Conservation (phyloP, 352 stramenopile species). For the Sclerospora graminicola region DNA sequence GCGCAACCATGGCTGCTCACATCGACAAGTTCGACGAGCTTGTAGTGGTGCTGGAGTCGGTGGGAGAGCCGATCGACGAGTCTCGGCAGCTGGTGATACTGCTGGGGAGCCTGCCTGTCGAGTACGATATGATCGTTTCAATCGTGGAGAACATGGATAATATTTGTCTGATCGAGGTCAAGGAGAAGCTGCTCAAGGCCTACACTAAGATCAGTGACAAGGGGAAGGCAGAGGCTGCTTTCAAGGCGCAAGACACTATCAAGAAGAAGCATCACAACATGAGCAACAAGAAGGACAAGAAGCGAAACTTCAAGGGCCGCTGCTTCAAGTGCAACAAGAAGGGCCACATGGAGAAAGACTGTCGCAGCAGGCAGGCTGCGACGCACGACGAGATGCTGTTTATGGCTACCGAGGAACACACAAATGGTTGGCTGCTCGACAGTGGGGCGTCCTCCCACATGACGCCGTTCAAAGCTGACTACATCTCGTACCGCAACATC, state of each 20-base stretch:
- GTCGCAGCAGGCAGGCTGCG: neutral
- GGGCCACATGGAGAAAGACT: neutral
- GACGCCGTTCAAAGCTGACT: no score
- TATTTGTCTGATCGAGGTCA: constrained; percentile 8
- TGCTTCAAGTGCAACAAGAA: neutral
- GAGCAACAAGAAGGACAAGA: neutral
- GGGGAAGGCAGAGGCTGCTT: no score
- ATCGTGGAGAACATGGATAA: constrained; percentile 12
- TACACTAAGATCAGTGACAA: constrained; percentile 3
- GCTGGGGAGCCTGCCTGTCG: constrained; percentile 12
- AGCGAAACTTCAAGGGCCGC: neutral
- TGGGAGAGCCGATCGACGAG: constrained; percentile 14
- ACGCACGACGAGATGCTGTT: neutral
- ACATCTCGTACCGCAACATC: no score
- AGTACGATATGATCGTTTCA: constrained; percentile 18
- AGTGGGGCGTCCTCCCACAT: no score
- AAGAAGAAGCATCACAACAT: no score
- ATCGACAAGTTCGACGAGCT: constrained; percentile 21
- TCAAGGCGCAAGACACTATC: no score
- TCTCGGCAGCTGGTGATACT: constrained; percentile 17
- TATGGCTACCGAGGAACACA: neutral
- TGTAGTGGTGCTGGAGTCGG: constrained; percentile 11
- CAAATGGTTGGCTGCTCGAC: no score
- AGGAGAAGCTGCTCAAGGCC: constrained; percentile 16
- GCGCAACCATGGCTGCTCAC: constrained; percentile 3